Conservation (phyloP, 1,284 basidiomycete species). For the Cutaneotrichosporon sp. region DNA sequence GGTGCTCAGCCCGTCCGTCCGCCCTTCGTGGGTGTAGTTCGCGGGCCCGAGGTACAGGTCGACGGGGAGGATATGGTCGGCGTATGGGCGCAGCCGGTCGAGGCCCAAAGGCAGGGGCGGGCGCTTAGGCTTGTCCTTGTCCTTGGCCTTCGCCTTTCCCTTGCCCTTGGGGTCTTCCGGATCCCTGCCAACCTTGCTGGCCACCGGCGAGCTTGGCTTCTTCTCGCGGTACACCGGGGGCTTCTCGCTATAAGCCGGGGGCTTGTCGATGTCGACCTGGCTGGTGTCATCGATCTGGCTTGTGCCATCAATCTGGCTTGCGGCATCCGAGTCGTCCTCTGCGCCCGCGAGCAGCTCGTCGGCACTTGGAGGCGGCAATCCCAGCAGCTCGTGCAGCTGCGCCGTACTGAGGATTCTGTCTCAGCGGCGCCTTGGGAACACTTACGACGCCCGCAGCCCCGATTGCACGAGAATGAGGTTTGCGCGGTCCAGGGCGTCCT, state of each 20-base stretch:
- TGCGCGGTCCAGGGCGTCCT: not conserved
- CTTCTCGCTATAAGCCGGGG: too few species aligned
- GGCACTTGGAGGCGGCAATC: not conserved
- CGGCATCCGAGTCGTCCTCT: not conserved
- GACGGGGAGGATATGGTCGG: not conserved
- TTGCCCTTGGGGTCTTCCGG: not conserved
- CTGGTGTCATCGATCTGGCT: too few species aligned
- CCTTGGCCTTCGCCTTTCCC: not conserved
- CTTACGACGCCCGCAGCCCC: not conserved
- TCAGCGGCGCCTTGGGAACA: not conserved
- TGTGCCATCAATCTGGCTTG: too few species aligned
- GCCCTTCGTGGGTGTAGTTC: not conserved
- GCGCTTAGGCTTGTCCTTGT: not conserved
- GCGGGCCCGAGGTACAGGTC: not conserved
- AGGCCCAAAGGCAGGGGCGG: not conserved
- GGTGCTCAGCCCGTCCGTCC: not conserved
- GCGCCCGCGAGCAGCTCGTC: not conserved
- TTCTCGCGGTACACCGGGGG: too few species aligned
- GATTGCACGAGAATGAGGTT: not conserved
- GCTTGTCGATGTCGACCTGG: too few species aligned
- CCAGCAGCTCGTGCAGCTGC: not conserved
- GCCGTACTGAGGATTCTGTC: not conserved
- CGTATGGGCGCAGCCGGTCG: not conserved
- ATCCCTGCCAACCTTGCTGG: too few species aligned
- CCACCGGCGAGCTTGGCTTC: too few species aligned